Evolutionary conservation across 148 eudicot species (phyloP).

Genomic region (Drosera capensis): DNA sequence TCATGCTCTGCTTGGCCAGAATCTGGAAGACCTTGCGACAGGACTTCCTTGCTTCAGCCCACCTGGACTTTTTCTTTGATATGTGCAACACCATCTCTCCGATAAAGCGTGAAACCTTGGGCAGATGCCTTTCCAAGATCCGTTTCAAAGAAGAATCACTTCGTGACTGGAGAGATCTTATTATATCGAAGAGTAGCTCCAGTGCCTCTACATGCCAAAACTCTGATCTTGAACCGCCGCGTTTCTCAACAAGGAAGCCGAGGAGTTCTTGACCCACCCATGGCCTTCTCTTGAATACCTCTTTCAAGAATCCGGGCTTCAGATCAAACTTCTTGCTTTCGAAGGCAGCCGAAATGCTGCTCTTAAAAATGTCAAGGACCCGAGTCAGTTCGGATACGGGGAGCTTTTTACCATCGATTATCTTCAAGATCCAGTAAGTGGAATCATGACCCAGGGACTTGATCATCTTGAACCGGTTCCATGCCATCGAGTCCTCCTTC

Average conservation of each 20-base stretch:
- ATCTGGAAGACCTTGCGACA: conserved; percentile 44
- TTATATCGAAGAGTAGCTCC: conserved; percentile 38
- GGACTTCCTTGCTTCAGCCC: conserved; percentile 73
- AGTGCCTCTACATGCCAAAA: conserved; percentile 75
- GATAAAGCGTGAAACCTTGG: conserved; percentile 32
- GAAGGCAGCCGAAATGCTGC: conserved; percentile 37
- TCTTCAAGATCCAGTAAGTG: conserved; percentile 76
- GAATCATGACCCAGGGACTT: conserved; percentile 65
- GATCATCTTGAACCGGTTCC: conserved; percentile 50
- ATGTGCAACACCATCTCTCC: conserved; percentile 41
- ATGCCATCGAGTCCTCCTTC: conserved; percentile 51
- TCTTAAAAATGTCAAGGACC: conserved; percentile 44
- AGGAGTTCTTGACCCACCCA: conserved; percentile 68
- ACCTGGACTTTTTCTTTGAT: conserved; percentile 72
- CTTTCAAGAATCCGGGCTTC: conserved; percentile 65
- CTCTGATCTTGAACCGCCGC: conserved; percentile 39
- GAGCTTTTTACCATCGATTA: conserved; percentile 50
- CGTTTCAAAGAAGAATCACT: conserved; percentile 18
- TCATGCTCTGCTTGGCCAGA: conserved; percentile 26
- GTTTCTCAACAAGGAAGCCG: conserved; percentile 52
- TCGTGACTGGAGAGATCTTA: conserved; percentile 31
- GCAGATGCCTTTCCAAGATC: conserved; percentile 32
- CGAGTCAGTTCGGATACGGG: conserved; percentile 36
- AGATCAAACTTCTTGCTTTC: conserved; percentile 62
- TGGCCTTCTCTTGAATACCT: conserved; percentile 61